These are phyloP conservation scores for Amaranthus cruentus DNA, from an alignment of 148 eudicot species.

Conservation along the genomic window DNA sequence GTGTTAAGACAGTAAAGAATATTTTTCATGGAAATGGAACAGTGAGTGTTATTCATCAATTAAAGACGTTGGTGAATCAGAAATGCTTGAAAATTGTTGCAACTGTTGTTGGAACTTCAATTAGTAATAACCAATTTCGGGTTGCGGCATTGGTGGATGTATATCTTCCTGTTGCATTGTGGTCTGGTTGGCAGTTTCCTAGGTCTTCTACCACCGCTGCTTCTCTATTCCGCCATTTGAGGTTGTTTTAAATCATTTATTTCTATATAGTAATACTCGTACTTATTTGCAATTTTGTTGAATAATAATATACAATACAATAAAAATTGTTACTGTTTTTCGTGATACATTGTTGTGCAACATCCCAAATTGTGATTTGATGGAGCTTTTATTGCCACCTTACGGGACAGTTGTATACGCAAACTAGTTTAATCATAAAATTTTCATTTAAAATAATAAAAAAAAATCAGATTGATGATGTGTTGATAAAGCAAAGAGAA, in stretches of 20 bases:
- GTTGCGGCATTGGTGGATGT: slow-evolving; percentile 74
- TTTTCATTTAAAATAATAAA: too few species aligned
- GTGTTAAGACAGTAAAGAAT: slow-evolving; percentile 28
- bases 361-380: too few species aligned
- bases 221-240: slow-evolving; percentile 69
- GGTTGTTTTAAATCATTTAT: slow-evolving; percentile 27
- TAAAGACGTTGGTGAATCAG: slow-evolving; percentile 39
- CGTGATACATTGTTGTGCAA: too few species aligned
- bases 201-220: slow-evolving; percentile 48
- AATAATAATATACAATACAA: too few species aligned
- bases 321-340: too few species aligned
- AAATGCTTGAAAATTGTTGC: slow-evolving; percentile 49
- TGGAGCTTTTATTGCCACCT: too few species aligned
- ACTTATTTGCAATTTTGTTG: too few species aligned
- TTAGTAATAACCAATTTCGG: slow-evolving; percentile 31
- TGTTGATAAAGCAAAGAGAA: too few species aligned
- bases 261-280: too few species aligned
- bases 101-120: slow-evolving; percentile 30
- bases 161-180: slow-evolving; percentile 52
- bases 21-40: slow-evolving; percentile 41
- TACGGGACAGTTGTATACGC: too few species aligned
- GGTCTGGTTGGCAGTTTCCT: slow-evolving; percentile 90
- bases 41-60: slow-evolving; percentile 59
- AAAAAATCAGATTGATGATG: too few species aligned
- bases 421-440: too few species aligned